These are phyloP conservation scores for Geranomyces michiganensis DNA, from an alignment of 192 early-diverging fungal genomes.

Conservation along the genomic window DNA sequence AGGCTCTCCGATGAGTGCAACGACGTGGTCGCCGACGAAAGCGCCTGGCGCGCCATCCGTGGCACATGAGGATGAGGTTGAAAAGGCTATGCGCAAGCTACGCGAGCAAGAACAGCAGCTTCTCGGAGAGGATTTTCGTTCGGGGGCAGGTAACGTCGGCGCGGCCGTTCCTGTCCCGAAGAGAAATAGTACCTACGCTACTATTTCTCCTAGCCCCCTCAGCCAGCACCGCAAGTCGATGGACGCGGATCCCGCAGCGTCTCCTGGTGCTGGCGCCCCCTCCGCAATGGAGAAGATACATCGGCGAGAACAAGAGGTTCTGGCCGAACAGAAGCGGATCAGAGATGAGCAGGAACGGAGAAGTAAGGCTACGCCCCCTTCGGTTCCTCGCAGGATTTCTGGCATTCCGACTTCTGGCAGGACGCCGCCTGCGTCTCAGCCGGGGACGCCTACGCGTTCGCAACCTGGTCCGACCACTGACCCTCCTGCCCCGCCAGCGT, in stretches of 20 bases:
- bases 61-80: constrained; percentile 30
- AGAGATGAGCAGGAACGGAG: constrained; percentile 10
- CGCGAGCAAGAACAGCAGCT: constrained; percentile 28
- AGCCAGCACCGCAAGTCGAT: neutral
- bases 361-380: constrained; percentile 12
- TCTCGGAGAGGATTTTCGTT: constrained; percentile 32
- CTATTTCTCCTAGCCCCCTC: constrained; percentile 4
- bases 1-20: neutral
- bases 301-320: constrained; percentile 29
- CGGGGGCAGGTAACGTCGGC: constrained; percentile 34
- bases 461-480: constrained; percentile 25
- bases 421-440: neutral
- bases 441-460: neutral
- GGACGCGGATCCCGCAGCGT: neutral
- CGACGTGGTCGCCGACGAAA: neutral
- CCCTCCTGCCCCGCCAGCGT: neutral
- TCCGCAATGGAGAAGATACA: constrained; percentile 38
- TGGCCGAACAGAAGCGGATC: constrained; percentile 16
- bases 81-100: constrained; percentile 25
- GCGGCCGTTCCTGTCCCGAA: constrained; percentile 33
- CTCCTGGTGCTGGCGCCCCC: constrained; percentile 2
- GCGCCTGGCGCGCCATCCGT: neutral
- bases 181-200: constrained; percentile 1
- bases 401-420: neutral
- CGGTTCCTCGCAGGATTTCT: constrained; percentile 37